A percentile compares a stretch with the other conserved stretches of the same genome.
Conservation (phyloP, 2,329 filamentous ascomycete genomes). For the Beauveria caledonica region DNA sequence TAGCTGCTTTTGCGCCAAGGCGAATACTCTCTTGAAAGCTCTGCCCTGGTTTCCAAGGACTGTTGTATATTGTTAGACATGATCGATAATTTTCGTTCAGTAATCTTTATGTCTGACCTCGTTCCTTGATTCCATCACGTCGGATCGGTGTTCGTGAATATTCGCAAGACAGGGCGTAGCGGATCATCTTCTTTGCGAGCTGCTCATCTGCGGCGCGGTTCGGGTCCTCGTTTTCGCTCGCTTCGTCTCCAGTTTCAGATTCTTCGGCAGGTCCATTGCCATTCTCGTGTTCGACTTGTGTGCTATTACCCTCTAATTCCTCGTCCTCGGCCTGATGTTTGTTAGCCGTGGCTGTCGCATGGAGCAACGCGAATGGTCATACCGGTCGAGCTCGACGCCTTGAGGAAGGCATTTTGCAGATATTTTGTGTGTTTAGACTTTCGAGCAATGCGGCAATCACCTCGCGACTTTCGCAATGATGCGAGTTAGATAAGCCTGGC, state of each 20-base stretch:
- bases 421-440: not conserved
- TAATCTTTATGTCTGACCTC: conserved; percentile 34
- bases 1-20: conserved; percentile 65
- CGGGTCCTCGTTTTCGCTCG: conserved; percentile 24
- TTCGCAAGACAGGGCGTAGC: conserved; percentile 59
- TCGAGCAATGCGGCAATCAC: not conserved
- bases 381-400: conserved; percentile 27
- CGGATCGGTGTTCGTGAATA: conserved; percentile 52
- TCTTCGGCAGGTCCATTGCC: conserved; percentile 24
- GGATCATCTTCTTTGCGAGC: conserved; percentile 58
- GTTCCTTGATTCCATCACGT: conserved; percentile 54
- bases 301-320: conserved; percentile 25
- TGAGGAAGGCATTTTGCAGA: not conserved
- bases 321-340: conserved; percentile 20
- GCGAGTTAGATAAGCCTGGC: not conserved
- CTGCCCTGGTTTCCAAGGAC: conserved; percentile 65
- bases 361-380: not conserved
- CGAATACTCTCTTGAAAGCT: conserved; percentile 70
- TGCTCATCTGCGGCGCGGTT: conserved; percentile 38
- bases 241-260: conserved; percentile 31
- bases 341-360: not conserved
- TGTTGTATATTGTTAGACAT: conserved; percentile 18
- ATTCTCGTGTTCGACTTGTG: conserved; percentile 24
- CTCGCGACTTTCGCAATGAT: not conserved
- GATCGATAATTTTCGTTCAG: conserved; percentile 8